Evolutionary conservation across 331 rosid species (phyloP).

Genomic region (Quercus lobata): DNA sequence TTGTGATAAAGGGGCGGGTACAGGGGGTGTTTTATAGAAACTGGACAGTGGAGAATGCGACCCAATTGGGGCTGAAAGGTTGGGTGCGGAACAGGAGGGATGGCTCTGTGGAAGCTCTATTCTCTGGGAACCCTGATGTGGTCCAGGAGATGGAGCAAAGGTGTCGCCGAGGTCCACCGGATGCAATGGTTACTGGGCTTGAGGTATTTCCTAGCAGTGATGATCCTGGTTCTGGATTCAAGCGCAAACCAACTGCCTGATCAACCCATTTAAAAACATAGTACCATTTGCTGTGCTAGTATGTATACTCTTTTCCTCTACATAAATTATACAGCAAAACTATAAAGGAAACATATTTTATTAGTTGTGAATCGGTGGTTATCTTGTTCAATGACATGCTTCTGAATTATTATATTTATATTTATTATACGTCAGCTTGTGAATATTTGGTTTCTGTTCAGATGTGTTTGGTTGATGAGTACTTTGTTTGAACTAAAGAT

Average conservation of each 20-base stretch:
- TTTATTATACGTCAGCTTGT: background rate
- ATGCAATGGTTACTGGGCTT: conserved; percentile 68
- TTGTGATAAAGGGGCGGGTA: conserved; percentile 81
- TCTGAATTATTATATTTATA: background rate
- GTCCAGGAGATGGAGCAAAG: conserved; percentile 83
- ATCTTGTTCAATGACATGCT: background rate
- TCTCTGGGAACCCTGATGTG: conserved; percentile 50
- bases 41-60: conserved; percentile 70
- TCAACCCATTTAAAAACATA: background rate
- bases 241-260: conserved; percentile 59
- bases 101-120: conserved; percentile 83
- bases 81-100: conserved; percentile 82
- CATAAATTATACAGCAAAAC: conserved; percentile 2
- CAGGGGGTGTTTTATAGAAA: conserved; percentile 84
- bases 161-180: conserved; percentile 79
- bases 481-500: background rate
- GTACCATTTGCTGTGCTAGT: background rate
- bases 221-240: conserved; percentile 62
- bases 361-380: background rate
- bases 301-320: background rate
- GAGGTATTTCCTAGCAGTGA: conserved; percentile 58
- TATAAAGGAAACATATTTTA: background rate
- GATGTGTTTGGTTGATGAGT: background rate
- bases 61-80: conserved; percentile 64
- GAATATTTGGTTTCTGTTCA: background rate